A percentile compares a stretch with the other conserved stretches of the same genome.
These are phyloP conservation scores for Ascochyta pisi DNA, from an alignment of 2,329 filamentous ascomycete genomes.

Conservation along the genomic window DNA sequence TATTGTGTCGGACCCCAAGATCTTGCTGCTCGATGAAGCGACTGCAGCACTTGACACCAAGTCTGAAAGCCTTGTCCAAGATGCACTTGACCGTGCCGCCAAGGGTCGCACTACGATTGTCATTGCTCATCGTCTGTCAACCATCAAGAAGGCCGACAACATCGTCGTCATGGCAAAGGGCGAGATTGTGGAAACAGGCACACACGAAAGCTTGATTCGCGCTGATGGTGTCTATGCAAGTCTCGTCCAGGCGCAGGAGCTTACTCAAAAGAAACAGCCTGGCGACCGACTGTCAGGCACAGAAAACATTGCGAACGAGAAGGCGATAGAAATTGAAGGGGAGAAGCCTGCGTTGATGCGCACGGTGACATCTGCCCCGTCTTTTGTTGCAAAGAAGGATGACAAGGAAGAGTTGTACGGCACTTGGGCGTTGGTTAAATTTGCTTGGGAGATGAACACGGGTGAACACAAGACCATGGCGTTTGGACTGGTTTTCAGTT, in stretches of 20 bases:
- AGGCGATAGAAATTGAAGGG: constrained; percentile 29
- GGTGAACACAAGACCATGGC: constrained; percentile 48
- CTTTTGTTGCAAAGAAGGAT: constrained; percentile 65
- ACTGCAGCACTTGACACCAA: constrained; percentile 94
- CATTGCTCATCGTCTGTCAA: constrained; percentile 93
- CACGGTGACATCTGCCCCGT: constrained; percentile 55
- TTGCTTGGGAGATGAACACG: constrained; percentile 41
- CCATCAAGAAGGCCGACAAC: constrained; percentile 91
- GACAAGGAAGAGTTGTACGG: constrained; percentile 38
- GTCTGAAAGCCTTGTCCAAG: constrained; percentile 92
- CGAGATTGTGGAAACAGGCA: constrained; percentile 90
- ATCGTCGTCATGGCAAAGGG: constrained; percentile 92
- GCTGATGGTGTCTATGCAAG: constrained; percentile 77
- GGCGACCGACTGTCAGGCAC: constrained; percentile 31
- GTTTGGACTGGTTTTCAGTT: constrained; percentile 50
- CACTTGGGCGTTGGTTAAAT: constrained; percentile 53
- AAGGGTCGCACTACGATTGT: constrained; percentile 91
- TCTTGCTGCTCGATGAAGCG: constrained; percentile 92
- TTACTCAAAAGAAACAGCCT: constrained; percentile 36
- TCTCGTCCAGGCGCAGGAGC: constrained; percentile 84
- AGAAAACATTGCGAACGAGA: constrained; percentile 19
- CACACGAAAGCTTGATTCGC: constrained; percentile 79
- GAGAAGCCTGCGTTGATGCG: constrained; percentile 39
- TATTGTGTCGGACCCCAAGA: constrained; percentile 87
- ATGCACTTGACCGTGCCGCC: constrained; percentile 84